phyloP scores from a whole-genome alignment of 1,284 basidiomycete genomes.

The Fomitopsis palustris region DNA sequence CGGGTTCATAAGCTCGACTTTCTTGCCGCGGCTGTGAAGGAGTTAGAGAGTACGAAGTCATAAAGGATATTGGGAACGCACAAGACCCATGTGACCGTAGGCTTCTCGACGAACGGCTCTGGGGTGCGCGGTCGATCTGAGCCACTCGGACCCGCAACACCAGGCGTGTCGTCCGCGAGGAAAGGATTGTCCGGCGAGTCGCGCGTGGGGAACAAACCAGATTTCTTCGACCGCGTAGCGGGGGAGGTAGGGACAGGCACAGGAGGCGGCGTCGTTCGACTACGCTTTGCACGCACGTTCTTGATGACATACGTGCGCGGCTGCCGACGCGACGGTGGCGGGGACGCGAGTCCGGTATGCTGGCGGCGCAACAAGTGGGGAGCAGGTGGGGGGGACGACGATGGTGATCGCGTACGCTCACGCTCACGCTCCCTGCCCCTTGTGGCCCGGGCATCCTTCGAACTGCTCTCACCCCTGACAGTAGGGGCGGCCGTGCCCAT shows the following conservation, averaged over 20 bases:
- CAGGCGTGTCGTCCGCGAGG: slow-evolving; percentile 26
- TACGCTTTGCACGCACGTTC: not conserved
- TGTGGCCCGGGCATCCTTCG: not conserved
- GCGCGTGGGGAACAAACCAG: slow-evolving; percentile 32
- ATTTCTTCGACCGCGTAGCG: slow-evolving; percentile 9
- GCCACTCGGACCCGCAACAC: slow-evolving; percentile 8
- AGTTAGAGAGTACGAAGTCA: not conserved
- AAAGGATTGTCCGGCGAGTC: slow-evolving; percentile 56
- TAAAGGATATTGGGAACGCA: slow-evolving; percentile 30
- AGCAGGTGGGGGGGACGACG: slow-evolving; percentile 25
- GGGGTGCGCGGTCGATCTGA: slow-evolving; percentile 16
- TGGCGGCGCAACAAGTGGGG: slow-evolving; percentile 22
- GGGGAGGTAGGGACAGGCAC: slow-evolving; percentile 15
- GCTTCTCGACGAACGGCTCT: slow-evolving; percentile 37
- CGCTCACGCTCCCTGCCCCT: slow-evolving; percentile 16
- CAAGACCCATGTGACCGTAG: slow-evolving; percentile 56
- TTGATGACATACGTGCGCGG: slow-evolving; percentile 6
- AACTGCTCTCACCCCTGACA: slow-evolving; percentile 1
- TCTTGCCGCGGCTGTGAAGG: slow-evolving; percentile 47
- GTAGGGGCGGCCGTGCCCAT: slow-evolving; percentile 16
- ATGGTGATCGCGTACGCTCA: slow-evolving; percentile 26
- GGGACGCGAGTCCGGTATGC: slow-evolving; percentile 30
- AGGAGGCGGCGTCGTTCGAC: not conserved
- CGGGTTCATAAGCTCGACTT: slow-evolving; percentile 47
- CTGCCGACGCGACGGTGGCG: slow-evolving; percentile 32